A percentile compares a stretch with the other conserved stretches of the same genome.
Conservation (phyloP, 2,329 filamentous ascomycete genomes). For the Chaetomium strumarium region DNA sequence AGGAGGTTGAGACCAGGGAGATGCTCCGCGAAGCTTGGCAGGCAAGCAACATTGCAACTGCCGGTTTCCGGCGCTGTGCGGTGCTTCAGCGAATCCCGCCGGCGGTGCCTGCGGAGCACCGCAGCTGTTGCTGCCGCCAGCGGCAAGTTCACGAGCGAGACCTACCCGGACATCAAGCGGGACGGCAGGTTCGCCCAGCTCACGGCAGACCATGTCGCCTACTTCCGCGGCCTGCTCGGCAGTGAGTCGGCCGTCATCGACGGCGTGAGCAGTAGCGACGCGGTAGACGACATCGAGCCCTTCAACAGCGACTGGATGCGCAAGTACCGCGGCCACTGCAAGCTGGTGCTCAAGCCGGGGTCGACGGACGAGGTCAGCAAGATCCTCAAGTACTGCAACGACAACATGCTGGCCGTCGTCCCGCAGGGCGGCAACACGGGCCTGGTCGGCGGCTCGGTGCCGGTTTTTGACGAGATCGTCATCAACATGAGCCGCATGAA, state of each 20-base stretch:
- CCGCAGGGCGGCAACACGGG: slow-evolving; percentile 97
- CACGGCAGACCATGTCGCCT: slow-evolving; percentile 70
- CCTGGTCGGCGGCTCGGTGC: slow-evolving; percentile 88
- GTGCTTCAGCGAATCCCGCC: slow-evolving; percentile 18
- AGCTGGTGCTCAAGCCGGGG: slow-evolving; percentile 78
- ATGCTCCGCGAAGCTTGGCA: slow-evolving; percentile 12
- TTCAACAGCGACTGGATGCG: slow-evolving; percentile 99
- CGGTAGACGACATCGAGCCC: slow-evolving; percentile 73
- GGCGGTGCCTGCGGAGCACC: slow-evolving; percentile 14
- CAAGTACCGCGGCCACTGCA: slow-evolving; percentile 89
- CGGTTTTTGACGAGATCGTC: slow-evolving; percentile 97
- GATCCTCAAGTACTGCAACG: slow-evolving; percentile 91
- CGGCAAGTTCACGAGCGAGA: slow-evolving; percentile 73
- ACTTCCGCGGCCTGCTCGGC: slow-evolving; percentile 77
- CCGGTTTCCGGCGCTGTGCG: slow-evolving; percentile 14
- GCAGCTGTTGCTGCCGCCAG: slow-evolving; percentile 8
- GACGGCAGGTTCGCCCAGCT: slow-evolving; percentile 69
- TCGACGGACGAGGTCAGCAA: slow-evolving; percentile 84
- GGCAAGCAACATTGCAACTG: slow-evolving; percentile 14
- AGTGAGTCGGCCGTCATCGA: slow-evolving; percentile 76
- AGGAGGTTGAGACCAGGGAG: slow-evolving; percentile 18
- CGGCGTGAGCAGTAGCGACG: slow-evolving; percentile 64
- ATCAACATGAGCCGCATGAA: slow-evolving; percentile 89
- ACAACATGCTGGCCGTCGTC: slow-evolving; percentile 84
- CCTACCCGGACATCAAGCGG: slow-evolving; percentile 76